Conservation (phyloP, 1,139 yeast species). For the Kodamaea sp. region DNA sequence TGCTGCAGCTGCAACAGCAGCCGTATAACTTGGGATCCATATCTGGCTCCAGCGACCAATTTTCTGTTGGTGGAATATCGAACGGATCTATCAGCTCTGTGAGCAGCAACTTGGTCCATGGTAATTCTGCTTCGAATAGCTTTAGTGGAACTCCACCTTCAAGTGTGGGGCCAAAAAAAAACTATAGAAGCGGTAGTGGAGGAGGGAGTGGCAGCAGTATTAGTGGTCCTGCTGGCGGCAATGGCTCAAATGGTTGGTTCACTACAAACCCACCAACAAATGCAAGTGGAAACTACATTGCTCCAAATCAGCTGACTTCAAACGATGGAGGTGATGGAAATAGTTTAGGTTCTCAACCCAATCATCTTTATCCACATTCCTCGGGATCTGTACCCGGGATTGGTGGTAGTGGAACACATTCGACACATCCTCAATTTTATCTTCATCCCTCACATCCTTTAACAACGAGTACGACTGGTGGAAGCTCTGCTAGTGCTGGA, state of each 20-base stretch:
- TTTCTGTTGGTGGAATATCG: constrained; percentile 9
- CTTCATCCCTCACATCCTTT: constrained; percentile 8
- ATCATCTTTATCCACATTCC: constrained; percentile 7
- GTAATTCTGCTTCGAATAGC: constrained; percentile 8
- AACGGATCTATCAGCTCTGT: constrained; percentile 12
- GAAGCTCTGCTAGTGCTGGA: no score
- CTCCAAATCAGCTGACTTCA: constrained; percentile 1
- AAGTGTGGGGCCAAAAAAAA: constrained; percentile 6
- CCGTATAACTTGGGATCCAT: constrained; percentile 9
- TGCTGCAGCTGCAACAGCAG: constrained; percentile 3
- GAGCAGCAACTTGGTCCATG: constrained; percentile 6
- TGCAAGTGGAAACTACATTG: constrained; percentile 6
- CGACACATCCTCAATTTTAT: constrained; percentile 6
- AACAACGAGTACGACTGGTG: constrained; percentile 4
- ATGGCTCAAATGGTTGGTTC: constrained; percentile 10
- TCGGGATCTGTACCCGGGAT: neutral
- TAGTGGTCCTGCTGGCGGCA: constrained; percentile 2
- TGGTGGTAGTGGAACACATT: constrained; percentile 1
- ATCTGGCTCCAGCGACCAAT: constrained; percentile 10
- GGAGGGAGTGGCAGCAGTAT: constrained; percentile 6
- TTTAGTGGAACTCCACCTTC: constrained; percentile 8
- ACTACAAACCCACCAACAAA: constrained; percentile 9
- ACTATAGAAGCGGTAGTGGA: constrained; percentile 10
- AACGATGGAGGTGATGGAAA: constrained; percentile 2
- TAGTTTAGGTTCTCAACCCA: constrained; percentile 1